Conservation (phyloP, 352 stramenopile species). For the Phytophthora fragariae region DNA sequence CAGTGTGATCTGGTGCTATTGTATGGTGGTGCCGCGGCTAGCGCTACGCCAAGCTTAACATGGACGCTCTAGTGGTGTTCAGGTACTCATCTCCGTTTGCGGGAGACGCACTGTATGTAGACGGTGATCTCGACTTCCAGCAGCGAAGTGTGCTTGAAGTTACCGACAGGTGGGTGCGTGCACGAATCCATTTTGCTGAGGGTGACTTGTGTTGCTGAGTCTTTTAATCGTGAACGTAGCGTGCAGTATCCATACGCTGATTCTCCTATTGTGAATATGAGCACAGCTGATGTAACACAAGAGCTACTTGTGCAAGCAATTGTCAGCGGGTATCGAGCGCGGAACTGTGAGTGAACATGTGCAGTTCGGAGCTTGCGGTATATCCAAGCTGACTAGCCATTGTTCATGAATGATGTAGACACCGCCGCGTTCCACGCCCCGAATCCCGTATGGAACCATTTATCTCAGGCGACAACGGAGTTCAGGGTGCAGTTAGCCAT, state of each 20-base stretch:
- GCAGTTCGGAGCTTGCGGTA: neutral
- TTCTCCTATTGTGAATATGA: conserved; percentile 55
- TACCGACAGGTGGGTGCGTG: conserved; percentile 43
- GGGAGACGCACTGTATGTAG: conserved; percentile 46
- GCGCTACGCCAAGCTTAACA: conserved; percentile 62
- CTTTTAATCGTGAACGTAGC: conserved; percentile 21
- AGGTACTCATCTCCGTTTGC: conserved; percentile 48
- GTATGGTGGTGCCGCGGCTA: conserved; percentile 9
- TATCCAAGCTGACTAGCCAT: neutral
- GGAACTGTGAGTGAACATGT: conserved; percentile 50
- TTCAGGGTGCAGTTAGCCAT: conserved; percentile 58
- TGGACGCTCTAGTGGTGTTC: conserved; percentile 64
- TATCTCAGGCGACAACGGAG: conserved; percentile 5
- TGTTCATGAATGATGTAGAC: conserved; percentile 25
- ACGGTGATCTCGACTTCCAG: conserved; percentile 69
- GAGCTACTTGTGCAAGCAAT: conserved; percentile 51
- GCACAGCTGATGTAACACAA: conserved; percentile 38
- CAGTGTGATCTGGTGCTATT: neutral
- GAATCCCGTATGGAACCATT: conserved; percentile 51
- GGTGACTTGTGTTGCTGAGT: neutral
- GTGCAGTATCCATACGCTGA: conserved; percentile 44
- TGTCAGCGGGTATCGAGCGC: conserved; percentile 45
- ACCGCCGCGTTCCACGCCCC: conserved; percentile 46
- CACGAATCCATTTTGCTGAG: neutral
- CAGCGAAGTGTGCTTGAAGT: conserved; percentile 59